Evolutionary conservation across 306 rosid species (phyloP).

Genomic region (Hylodesmum podocarpum): DNA sequence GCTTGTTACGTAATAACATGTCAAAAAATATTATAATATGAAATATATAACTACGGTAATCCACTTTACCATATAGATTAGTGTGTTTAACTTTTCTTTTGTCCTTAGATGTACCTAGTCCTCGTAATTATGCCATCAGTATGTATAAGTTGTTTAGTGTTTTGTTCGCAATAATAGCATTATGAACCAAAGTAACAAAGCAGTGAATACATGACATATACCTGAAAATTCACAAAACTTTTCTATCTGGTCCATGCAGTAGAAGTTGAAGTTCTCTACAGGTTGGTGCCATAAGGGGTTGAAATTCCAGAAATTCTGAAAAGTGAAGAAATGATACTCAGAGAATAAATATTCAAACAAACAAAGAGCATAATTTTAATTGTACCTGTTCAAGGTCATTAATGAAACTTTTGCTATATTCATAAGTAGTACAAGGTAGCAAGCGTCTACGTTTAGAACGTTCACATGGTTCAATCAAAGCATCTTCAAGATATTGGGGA

Average conservation of each 20-base stretch:
- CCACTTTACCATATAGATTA: too few species aligned
- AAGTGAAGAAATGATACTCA: slow-evolving; percentile 19
- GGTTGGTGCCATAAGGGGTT: slow-evolving; percentile 49
- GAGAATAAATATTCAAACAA: not conserved
- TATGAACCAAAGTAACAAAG: not conserved
- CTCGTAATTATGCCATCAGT: too few species aligned
- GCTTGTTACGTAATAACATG: too few species aligned
- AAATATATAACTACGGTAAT: too few species aligned
- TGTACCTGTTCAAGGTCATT: slow-evolving; percentile 42
- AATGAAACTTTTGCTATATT: slow-evolving; percentile 32
- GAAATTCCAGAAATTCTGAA: slow-evolving; percentile 58
- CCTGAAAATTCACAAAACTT: slow-evolving; percentile 45
- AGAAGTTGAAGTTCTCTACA: slow-evolving; percentile 53
- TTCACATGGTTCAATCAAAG: slow-evolving; percentile 66
- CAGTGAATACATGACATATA: not conserved
- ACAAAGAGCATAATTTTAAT: not conserved
- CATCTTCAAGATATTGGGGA: slow-evolving; percentile 85
- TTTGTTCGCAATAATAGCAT: slow-evolving; percentile 5
- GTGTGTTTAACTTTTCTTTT: too few species aligned
- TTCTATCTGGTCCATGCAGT: slow-evolving; percentile 56
- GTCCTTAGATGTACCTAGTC: too few species aligned
- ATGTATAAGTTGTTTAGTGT: not conserved
- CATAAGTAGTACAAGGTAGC: slow-evolving; percentile 38
- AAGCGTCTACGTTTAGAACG: slow-evolving; percentile 74
- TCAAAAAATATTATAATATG: too few species aligned